Percentiles rank a stretch among this genome's conserved stretches.
Evolutionary conservation across 2,329 filamentous ascomycete species (phyloP).

Genomic region (Apiospora phragmitis): DNA sequence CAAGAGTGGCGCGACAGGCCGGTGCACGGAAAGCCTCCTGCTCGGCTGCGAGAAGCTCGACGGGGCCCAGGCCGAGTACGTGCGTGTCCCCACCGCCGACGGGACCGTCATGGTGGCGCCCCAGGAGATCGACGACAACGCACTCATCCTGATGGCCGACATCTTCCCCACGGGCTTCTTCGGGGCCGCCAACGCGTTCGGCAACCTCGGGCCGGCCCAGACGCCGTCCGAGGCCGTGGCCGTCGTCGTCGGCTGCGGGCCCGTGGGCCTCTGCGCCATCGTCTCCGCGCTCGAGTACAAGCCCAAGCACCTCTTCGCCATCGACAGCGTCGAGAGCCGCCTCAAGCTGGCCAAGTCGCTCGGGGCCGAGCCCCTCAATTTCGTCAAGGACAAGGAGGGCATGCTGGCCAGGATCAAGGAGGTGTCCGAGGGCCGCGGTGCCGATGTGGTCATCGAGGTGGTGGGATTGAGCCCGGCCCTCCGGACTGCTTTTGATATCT

Average conservation of each 20-base stretch:
- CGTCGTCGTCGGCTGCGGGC: slow-evolving; percentile 82
- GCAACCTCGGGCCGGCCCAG: slow-evolving; percentile 52
- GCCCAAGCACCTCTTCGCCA: slow-evolving; percentile 74
- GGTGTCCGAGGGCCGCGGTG: slow-evolving; percentile 76
- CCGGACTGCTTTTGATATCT: slow-evolving; percentile 68
- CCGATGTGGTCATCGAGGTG: slow-evolving; percentile 81
- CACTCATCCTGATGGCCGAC: slow-evolving; percentile 85
- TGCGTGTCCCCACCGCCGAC: slow-evolving; percentile 79
- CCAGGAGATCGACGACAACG: slow-evolving; percentile 68
- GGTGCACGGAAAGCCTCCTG: slow-evolving; percentile 69
- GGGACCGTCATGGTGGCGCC: slow-evolving; percentile 77
- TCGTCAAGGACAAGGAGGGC: slow-evolving; percentile 63
- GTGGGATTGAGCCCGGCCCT: slow-evolving; percentile 71
- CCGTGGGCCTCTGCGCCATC: slow-evolving; percentile 81
- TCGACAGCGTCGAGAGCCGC: slow-evolving; percentile 75
- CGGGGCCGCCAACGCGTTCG: slow-evolving; percentile 76
- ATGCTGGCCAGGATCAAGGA: slow-evolving; percentile 71
- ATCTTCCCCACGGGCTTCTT: slow-evolving; percentile 90
- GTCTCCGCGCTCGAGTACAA: slow-evolving; percentile 74
- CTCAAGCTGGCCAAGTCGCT: slow-evolving; percentile 71
- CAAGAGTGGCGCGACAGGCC: slow-evolving; percentile 71
- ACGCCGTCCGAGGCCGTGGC: slow-evolving; percentile 67
- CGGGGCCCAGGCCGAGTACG: slow-evolving; percentile 80
- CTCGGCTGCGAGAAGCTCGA: slow-evolving; percentile 72
- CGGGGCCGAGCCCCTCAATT: slow-evolving; percentile 83